A percentile compares a stretch with the other conserved stretches of the same genome.
phyloP scores from a whole-genome alignment of 225 moss, liverwort and hornwort genomes.

The Thuidium tamariscinum region DNA sequence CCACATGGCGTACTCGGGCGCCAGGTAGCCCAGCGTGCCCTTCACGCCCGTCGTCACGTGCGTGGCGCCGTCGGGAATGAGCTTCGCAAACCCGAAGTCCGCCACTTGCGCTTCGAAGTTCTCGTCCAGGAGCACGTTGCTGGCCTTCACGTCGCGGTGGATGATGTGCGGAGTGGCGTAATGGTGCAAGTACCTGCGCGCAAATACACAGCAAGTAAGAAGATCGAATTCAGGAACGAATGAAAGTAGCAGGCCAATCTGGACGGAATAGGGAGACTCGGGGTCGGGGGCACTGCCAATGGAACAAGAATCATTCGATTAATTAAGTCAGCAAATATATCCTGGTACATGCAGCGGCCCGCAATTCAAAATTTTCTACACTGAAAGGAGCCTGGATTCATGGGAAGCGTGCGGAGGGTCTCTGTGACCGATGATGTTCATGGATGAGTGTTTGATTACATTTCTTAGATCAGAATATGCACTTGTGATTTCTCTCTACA shows the following conservation, averaged over 20 bases:
- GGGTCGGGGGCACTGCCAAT: neutral
- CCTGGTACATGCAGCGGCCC: no score
- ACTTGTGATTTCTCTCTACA: neutral
- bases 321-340: neutral
- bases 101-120: constrained; percentile 95
- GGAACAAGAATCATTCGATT: neutral
- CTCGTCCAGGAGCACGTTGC: constrained; percentile 84
- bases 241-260: no score
- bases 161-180: constrained; percentile 87
- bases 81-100: constrained; percentile 92
- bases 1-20: constrained; percentile 99
- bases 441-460: no score
- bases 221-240: neutral
- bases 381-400: neutral
- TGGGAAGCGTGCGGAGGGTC: neutral
- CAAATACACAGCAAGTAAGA: neutral
- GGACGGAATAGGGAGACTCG: no score
- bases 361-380: neutral
- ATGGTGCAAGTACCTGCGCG: constrained; percentile 79
- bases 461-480: neutral
- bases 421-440: neutral
- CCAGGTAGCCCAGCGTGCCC: constrained; percentile 85
- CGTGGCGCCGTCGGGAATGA: constrained; percentile 87
- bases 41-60: constrained; percentile 93
- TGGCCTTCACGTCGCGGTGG: constrained; percentile 94